Evolutionary conservation across 2,329 filamentous ascomycete genomes (phyloP).

Genomic region (Corinectria fuckeliana): DNA sequence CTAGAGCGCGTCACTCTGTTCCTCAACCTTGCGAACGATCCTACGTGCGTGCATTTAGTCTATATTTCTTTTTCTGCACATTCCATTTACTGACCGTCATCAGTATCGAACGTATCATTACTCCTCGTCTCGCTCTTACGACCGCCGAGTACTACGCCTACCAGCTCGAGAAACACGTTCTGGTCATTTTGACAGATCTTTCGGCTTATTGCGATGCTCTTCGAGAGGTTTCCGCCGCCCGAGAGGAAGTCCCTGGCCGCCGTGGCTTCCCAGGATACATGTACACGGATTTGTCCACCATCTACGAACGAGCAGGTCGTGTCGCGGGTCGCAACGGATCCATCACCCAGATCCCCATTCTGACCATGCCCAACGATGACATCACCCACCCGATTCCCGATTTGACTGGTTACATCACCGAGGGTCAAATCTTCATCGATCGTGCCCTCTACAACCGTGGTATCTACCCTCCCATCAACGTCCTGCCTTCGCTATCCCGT

Average conservation of each 20-base stretch:
- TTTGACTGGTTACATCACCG: conserved; percentile 98
- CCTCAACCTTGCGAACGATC: conserved; percentile 98
- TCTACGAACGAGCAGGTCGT: conserved; percentile 98
- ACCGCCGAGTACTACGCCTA: conserved; percentile 99
- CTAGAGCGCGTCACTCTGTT: conserved; percentile 97
- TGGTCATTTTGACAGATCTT: conserved; percentile 97
- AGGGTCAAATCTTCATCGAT: conserved; percentile 98
- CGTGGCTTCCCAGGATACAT: conserved; percentile 99
- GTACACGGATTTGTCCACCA: conserved; percentile 99
- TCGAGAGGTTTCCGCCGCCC: conserved; percentile 95
- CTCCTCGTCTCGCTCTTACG: conserved; percentile 94
- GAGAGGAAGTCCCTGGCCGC: conserved; percentile 98
- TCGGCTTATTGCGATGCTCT: conserved; percentile 98
- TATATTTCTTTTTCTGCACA: not conserved
- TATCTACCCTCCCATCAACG: conserved; percentile 98
- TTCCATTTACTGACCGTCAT: conserved; percentile 21
- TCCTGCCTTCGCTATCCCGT: conserved; percentile 95
- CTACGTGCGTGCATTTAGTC: conserved; percentile 73
- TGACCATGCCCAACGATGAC: conserved; percentile 99
- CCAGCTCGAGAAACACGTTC: conserved; percentile 98
- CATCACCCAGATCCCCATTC: conserved; percentile 97
- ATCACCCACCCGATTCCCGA: conserved; percentile 99
- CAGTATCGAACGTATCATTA: conserved; percentile 99
- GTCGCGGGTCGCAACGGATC: conserved; percentile 96
- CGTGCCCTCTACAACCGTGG: conserved; percentile 94